Evolutionary conservation across 2,329 filamentous ascomycete genomes (phyloP).

Genomic region (Scedosporium apiospermum): DNA sequence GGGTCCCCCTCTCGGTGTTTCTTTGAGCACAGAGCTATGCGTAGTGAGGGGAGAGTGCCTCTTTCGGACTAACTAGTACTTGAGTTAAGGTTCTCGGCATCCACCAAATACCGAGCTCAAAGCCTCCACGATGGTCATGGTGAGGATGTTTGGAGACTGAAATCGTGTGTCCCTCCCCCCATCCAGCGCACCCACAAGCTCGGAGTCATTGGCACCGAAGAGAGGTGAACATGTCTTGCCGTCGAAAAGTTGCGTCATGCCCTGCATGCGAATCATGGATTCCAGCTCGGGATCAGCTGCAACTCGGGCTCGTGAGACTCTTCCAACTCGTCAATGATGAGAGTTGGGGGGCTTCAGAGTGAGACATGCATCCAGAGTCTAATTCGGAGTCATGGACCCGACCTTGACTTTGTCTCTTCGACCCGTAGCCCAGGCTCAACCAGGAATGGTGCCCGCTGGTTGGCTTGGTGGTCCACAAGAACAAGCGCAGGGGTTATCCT

Average conservation of each 20-base stretch:
- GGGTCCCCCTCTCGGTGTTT: not conserved
- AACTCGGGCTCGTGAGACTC: not conserved
- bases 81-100: not conserved
- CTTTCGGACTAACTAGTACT: not conserved
- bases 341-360: not conserved
- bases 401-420: not conserved
- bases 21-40: not conserved
- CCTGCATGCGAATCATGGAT: not conserved
- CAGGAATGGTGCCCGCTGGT: not conserved
- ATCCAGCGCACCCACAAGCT: not conserved
- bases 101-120: not conserved
- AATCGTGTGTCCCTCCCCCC: too few species aligned
- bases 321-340: not conserved
- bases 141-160: too few species aligned
- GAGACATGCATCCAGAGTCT: constrained; percentile 3
- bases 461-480: not conserved
- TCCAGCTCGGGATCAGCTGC: not conserved
- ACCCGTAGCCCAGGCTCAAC: not conserved
- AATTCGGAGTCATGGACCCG: not conserved
- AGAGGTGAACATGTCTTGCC: not conserved
- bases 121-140: not conserved
- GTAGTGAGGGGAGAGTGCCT: not conserved
- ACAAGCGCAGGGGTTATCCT: not conserved
- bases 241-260: not conserved
- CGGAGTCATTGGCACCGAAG: not conserved